These are phyloP conservation scores for Grosmannia clavigera DNA, from an alignment of 2,329 filamentous ascomycete genomes.

Conservation along the genomic window DNA sequence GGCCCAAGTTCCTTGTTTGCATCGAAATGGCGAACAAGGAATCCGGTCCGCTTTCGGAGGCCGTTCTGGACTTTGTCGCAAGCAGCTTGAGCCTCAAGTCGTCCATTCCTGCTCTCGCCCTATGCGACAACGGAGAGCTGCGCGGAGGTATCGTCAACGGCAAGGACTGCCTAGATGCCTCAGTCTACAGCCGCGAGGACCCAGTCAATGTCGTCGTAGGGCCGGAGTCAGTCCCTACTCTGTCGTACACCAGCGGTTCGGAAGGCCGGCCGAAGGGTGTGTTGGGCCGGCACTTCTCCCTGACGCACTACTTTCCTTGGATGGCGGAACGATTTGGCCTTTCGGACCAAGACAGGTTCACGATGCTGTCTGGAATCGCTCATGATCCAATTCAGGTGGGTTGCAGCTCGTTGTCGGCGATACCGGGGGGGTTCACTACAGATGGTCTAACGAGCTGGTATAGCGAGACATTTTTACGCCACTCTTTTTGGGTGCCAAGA, in stretches of 20 bases:
- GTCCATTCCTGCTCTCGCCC: slow-evolving; percentile 58
- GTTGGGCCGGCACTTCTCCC: slow-evolving; percentile 70
- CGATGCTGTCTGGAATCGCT: slow-evolving; percentile 74
- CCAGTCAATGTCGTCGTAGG: slow-evolving; percentile 59
- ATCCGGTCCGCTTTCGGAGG: slow-evolving; percentile 36
- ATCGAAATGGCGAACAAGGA: slow-evolving; percentile 63
- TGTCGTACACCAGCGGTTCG: slow-evolving; percentile 61
- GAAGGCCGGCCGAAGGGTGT: slow-evolving; percentile 83
- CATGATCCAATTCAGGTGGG: slow-evolving; percentile 46
- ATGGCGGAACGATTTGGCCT: slow-evolving; percentile 78
- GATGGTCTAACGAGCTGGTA: not conserved
- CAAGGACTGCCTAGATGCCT: slow-evolving; percentile 50
- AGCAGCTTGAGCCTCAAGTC: slow-evolving; percentile 60
- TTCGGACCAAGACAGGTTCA: slow-evolving; percentile 61
- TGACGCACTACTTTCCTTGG: slow-evolving; percentile 84
- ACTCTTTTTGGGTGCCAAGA: slow-evolving; percentile 68
- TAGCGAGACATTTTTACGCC: slow-evolving; percentile 78
- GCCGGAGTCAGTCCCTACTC: slow-evolving; percentile 69
- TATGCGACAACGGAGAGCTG: slow-evolving; percentile 60
- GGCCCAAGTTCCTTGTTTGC: slow-evolving; percentile 57
- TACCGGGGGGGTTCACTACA: not conserved
- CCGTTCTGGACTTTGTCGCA: slow-evolving; percentile 55
- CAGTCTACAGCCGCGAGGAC: slow-evolving; percentile 38
- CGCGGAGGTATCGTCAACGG: slow-evolving; percentile 55
- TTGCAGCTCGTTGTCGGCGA: not conserved